Evolutionary conservation across 2,329 filamentous ascomycete genomes (phyloP).

Genomic region (Colletotrichum liaoningense): DNA sequence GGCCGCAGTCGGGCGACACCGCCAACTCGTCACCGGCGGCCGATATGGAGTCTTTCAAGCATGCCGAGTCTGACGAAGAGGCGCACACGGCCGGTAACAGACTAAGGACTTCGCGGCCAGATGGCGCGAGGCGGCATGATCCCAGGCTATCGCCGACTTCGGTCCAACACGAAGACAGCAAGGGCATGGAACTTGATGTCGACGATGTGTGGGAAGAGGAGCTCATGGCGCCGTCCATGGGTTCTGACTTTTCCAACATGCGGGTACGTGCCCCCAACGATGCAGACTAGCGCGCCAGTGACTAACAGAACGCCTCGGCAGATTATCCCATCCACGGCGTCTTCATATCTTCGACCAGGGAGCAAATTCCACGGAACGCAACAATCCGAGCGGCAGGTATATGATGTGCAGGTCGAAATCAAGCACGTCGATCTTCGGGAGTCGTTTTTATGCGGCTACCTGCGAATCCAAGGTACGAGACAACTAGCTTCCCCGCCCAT

Average conservation of each 20-base stretch:
- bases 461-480: constrained; percentile 87
- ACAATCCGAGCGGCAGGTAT: constrained; percentile 90
- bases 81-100: constrained; percentile 8
- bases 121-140: constrained; percentile 13
- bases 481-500: constrained; percentile 31
- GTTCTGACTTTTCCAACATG: constrained; percentile 49
- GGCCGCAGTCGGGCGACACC: constrained; percentile 49
- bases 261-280: constrained; percentile 44
- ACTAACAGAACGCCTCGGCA: constrained; percentile 45
- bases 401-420: constrained; percentile 96
- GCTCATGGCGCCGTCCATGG: constrained; percentile 50
- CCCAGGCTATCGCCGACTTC: constrained; percentile 3
- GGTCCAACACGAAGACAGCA: constrained; percentile 23
- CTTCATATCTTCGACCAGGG: constrained; percentile 86
- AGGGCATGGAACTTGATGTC: constrained; percentile 41
- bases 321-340: constrained; percentile 83
- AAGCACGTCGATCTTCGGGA: constrained; percentile 96
- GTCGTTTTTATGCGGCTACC: constrained; percentile 93
- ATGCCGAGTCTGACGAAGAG: constrained; percentile 53
- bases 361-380: constrained; percentile 93
- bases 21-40: constrained; percentile 48
- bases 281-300: constrained; percentile 5
- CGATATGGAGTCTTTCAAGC: constrained; percentile 50
- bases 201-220: constrained; percentile 41
- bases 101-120: constrained; percentile 2